Evolutionary conservation across 2,329 filamentous ascomycete genomes (phyloP), one percentile per base, ranked within the genome.

Genomic region (Xylariaceae sp.): DNA sequence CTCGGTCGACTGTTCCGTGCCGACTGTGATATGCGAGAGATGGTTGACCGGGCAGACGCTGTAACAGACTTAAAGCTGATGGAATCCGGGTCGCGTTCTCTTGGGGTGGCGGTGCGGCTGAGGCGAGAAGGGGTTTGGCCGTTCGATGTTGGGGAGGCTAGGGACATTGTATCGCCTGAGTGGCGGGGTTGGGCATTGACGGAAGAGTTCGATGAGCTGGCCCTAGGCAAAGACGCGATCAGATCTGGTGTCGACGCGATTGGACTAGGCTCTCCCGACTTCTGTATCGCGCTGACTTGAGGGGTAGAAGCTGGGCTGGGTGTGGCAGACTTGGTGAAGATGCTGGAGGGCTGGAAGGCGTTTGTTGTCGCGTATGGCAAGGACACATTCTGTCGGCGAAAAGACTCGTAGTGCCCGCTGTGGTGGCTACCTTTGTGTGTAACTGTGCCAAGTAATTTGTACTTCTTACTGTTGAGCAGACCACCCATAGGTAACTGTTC

Each of bases 351-450:
- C 57, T 89, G 88, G 73, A 96, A 93, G 0, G 86, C 87, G 64
- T 90, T 88, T 0, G 89, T 86, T 7, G 93, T 97, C 1, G 91
- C 89, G 70, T 87, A 98, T 0, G 93, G 93, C 2, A 89, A 78
- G 48, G 88, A 85, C 7, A 91, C 76, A 56, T 90, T 89, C 73
- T 98, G 95, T 40, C 95, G 85, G 32, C 95, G 84, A 73, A 98
- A 98, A 0, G 92, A 93, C 73, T 99, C 95, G 75, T 99, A 99
- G 71, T 99, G 95, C 0, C 95, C 95, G 67, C 92, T 96, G 69
- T 96, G 89, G 71, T 99, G 95, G 60, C 90, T 96, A 40, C 95
- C 95, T 68, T 96, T 96, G 71, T 99, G 95, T 20, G 91, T 96
- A 37, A 99, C 91, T 37, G 96, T 85, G 12, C 89, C 91, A 0